These are phyloP conservation scores for Fusarium abutilonis DNA, from an alignment of 2,329 filamentous ascomycete species.

Conservation along the genomic window DNA sequence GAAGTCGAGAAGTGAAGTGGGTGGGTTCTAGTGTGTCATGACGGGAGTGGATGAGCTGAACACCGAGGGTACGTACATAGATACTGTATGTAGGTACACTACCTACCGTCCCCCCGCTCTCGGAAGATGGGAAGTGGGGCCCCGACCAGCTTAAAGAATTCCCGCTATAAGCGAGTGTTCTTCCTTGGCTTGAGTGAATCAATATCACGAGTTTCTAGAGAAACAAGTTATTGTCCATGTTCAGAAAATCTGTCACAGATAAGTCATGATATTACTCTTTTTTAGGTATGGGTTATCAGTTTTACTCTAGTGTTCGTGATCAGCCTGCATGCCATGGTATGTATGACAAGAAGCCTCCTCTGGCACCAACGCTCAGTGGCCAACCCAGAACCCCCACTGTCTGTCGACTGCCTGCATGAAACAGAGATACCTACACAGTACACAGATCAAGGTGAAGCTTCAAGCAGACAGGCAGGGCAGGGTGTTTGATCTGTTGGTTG, in stretches of 20 bases:
- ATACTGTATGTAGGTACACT: too few species aligned
- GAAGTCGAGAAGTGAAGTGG: constrained; percentile 18
- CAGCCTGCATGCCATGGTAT: background rate
- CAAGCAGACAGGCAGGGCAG: background rate
- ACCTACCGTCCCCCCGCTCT: constrained; percentile 8
- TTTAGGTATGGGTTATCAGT: too few species aligned
- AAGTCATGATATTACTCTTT: too few species aligned
- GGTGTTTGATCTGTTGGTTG: constrained; percentile 5
- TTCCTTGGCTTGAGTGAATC: too few species aligned
- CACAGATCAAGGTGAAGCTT: background rate
- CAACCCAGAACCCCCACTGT: constrained; percentile 1
- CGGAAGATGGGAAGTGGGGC: constrained; percentile 29
- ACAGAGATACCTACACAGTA: too few species aligned
- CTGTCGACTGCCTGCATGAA: constrained; percentile 26
- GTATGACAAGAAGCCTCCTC: constrained; percentile 12
- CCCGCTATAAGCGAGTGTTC: constrained; percentile 20
- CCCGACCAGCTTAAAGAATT: constrained; percentile 10
- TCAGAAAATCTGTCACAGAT: too few species aligned
- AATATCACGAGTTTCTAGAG: too few species aligned
- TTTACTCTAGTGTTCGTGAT: background rate
- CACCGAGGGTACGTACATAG: constrained; percentile 35
- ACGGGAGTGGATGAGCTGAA: constrained; percentile 5
- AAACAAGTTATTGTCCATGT: too few species aligned
- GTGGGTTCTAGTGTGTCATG: constrained; percentile 23
- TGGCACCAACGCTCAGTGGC: constrained; percentile 1